Conservation (phyloP, 2,329 filamentous ascomycete genomes). For the Penicillium hordei region DNA sequence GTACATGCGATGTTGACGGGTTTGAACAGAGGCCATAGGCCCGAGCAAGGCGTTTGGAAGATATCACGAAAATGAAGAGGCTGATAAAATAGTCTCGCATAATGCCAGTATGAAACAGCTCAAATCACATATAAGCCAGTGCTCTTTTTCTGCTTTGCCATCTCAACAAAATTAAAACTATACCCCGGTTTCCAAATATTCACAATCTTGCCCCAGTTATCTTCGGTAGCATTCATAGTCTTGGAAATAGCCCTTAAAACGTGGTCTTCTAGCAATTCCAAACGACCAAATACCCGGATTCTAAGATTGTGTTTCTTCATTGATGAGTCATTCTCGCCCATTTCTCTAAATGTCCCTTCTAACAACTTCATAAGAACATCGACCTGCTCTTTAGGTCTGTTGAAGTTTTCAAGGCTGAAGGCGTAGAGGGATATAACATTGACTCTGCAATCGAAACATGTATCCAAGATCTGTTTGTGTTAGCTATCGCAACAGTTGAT, state of each 20-base stretch:
- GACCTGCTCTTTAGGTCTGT: constrained; percentile 12
- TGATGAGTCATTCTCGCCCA: background rate
- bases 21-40: background rate
- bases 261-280: background rate
- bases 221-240: background rate
- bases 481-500: background rate
- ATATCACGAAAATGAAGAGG: background rate
- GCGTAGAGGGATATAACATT: constrained; percentile 12
- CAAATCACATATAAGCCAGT: background rate
- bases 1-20: background rate
- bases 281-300: background rate
- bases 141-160: background rate
- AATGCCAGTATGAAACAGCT: background rate
- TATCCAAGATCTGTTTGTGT: background rate
- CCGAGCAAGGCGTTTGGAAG: background rate
- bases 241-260: background rate
- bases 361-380: background rate
- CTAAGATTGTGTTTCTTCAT: background rate
- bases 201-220: background rate
- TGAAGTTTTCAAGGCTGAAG: constrained; percentile 19
- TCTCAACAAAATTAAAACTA: background rate
- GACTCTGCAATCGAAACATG: background rate
- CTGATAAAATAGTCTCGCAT: background rate
- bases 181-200: constrained; percentile 1
- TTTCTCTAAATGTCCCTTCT: background rate